Evolutionary conservation across 495 filamentous ascomycete genomes (phyloP), one percentile per base, ranked within the genome.

Genomic region (Neurospora sp.): DNA sequence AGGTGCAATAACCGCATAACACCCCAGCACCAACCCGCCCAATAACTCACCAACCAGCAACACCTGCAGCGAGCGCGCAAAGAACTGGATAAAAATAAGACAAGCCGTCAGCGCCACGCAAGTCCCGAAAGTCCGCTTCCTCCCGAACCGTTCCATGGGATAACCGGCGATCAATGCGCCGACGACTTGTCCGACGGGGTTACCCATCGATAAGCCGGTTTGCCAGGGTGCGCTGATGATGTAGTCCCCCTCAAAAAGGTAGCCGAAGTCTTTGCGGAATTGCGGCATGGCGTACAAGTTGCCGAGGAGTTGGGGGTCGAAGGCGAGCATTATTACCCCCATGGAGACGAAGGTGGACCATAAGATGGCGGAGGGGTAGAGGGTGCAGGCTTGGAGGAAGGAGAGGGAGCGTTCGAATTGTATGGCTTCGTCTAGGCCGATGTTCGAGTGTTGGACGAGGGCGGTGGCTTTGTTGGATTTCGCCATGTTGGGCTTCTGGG

Each of bases 31-130:
- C 14, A 89, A 79, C 1, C 88, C 86, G 20, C 85, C 83, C 1
- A 90, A 78, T 18, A 89, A 78, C 76, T 89, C 87, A 69, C 85
- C 87, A 23, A 84, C 87, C 72, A 79, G 80, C 72, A 82, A 83
- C 20, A 82, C 81, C 66, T 78, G 72, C 11, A 85, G 75, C 18
- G 79, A 83, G 27, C 82, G 82, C 5, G 86, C 87, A 73, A 89
- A 90, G 81, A 89, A 88, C 72, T 87, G 87, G 44, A 89, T 85
- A 75, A 88, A 89, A 73, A 90, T 81, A 16, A 88, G 82, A 23
- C 79, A 79, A 4, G 81, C 82, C 31, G 85, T 87, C 23, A 84
- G 62, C 10, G 78, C 69, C 37, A 86, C 79, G 41, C 82, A 85
- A 5, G 44, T 74, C 42, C 84, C 81, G 41, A 86, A 85, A 0